Conservation (phyloP, 805 yeast species). For the Metschnikowia kunwiensis region DNA sequence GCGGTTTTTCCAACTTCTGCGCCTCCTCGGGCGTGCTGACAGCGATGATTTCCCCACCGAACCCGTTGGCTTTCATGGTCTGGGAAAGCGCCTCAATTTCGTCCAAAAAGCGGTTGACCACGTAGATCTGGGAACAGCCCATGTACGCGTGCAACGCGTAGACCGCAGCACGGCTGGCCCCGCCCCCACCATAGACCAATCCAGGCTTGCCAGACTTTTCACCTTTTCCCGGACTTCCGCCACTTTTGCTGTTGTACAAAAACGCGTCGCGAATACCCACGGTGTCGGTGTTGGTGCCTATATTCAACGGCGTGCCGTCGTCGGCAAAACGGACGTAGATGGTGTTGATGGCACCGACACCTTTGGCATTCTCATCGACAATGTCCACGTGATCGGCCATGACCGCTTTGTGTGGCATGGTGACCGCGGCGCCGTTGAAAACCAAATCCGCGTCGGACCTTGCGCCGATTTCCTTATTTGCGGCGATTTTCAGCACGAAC, state of each 20-base stretch:
- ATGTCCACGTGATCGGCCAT: constrained; percentile 27
- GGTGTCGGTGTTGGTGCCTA: constrained; percentile 35
- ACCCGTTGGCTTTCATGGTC: constrained; percentile 23
- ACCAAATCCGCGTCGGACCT: constrained; percentile 9
- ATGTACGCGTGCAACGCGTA: constrained; percentile 27
- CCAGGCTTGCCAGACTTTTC: constrained; percentile 20
- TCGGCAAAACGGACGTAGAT: constrained; percentile 24
- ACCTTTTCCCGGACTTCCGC: constrained; percentile 4
- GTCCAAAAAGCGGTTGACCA: constrained; percentile 26
- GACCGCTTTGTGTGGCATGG: constrained; percentile 31
- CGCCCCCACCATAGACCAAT: constrained; percentile 36
- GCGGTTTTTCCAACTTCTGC: constrained; percentile 17
- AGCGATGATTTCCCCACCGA: constrained; percentile 26
- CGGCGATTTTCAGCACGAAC: constrained; percentile 19
- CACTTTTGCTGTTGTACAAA: constrained; percentile 12
- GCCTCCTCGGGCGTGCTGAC: constrained; percentile 26
- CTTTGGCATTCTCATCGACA: constrained; percentile 27
- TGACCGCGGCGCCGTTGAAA: constrained; percentile 28
- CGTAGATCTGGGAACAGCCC: constrained; percentile 26
- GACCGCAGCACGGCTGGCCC: constrained; percentile 34
- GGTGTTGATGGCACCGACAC: constrained; percentile 35
- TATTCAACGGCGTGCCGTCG: constrained; percentile 14
- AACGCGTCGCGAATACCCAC: constrained; percentile 31
- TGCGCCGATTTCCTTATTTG: constrained; percentile 11
- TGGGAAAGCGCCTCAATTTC: constrained; percentile 24